Base-by-base conservation (phyloP, 805 yeast genomes). In the Tetrapisispora nanseiensis region DNA sequence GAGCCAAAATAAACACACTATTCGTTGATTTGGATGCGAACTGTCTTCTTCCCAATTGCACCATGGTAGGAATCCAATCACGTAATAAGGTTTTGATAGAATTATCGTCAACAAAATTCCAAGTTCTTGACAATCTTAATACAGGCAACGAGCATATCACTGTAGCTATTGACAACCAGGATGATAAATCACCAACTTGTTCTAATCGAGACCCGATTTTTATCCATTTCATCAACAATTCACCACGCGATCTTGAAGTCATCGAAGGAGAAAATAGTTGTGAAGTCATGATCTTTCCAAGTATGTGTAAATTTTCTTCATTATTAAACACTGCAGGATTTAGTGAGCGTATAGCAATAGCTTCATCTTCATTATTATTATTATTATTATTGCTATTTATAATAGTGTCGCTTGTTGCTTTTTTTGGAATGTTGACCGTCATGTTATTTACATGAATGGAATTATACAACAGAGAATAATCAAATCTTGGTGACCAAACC, bases 31-130 rank as follows among this genome's bases (percentile, higher is more conserved):
- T 75, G 35, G 76, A 70, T 18, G 74, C 68, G 60, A 83, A 69
- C 38, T 80, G 73, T 51, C 92, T 71, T 55, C 92, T 74, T 48
- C 86, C 94, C 28, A 90, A 69, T 56, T 89, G 97, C 63, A 84
- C 86, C 8, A 86, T 80, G 20, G 90, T 94, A 2, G 94, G 95
- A 0, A 92, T 85, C 97, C 97, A 90, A 51, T 84, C 94, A 39
- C 78, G 76, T 34, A 79, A 74, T 23, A 86, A 75, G 2, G 76
- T 65, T 42, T 75, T 78, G 40, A 84, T 61, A 36, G 74, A 68
- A 23, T 74, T 73, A 18, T 73, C 71, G 12, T 82, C 74, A 4
- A 87, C 84, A 37, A 69, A 66, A 7, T 79, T 66, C 97, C 97
- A 90, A 1, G 89, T 72, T 41, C 74, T 72, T 22, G 74, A 66